phyloP scores from a whole-genome alignment of 2,329 filamentous ascomycete genomes.

The Diatrype stigma region DNA sequence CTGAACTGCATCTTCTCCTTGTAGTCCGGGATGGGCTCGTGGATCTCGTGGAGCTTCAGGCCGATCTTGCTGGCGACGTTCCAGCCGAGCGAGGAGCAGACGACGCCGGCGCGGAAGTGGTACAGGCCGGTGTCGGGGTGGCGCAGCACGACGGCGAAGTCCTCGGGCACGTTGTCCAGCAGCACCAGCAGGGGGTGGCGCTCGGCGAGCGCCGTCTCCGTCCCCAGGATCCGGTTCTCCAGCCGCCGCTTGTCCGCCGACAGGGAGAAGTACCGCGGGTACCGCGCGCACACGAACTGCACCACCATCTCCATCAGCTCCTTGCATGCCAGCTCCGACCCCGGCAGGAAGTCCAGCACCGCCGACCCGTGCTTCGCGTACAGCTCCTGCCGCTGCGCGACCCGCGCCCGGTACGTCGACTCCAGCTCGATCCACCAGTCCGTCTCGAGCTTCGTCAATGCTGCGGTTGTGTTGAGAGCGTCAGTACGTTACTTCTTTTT shows the following conservation, averaged over 20 bases:
- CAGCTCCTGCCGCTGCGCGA: slow-evolving; percentile 64
- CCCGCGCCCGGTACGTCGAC: slow-evolving; percentile 62
- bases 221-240: slow-evolving; percentile 64
- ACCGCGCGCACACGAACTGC: slow-evolving; percentile 74
- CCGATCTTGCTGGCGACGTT: slow-evolving; percentile 72
- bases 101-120: slow-evolving; percentile 67
- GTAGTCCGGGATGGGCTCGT: slow-evolving; percentile 73
- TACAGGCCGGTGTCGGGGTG: slow-evolving; percentile 70
- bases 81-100: slow-evolving; percentile 81
- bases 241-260: slow-evolving; percentile 52
- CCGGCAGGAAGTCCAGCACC: slow-evolving; percentile 66
- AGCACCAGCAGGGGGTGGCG: slow-evolving; percentile 66
- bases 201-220: slow-evolving; percentile 53
- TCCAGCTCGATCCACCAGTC: slow-evolving; percentile 92
- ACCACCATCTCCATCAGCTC: slow-evolving; percentile 85
- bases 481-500: slow-evolving; percentile 5
- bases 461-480: slow-evolving; percentile 35
- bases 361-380: slow-evolving; percentile 58
- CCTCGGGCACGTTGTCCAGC: slow-evolving; percentile 76
- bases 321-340: slow-evolving; percentile 74
- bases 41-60: slow-evolving; percentile 65
- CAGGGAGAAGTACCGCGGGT: slow-evolving; percentile 69
- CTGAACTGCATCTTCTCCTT: slow-evolving; percentile 84
- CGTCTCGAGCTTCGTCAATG: slow-evolving; percentile 70
- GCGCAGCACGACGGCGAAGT: slow-evolving; percentile 73